phyloP scores from a whole-genome alignment of 1,284 basidiomycete species.

The Volvariella volvacea region DNA sequence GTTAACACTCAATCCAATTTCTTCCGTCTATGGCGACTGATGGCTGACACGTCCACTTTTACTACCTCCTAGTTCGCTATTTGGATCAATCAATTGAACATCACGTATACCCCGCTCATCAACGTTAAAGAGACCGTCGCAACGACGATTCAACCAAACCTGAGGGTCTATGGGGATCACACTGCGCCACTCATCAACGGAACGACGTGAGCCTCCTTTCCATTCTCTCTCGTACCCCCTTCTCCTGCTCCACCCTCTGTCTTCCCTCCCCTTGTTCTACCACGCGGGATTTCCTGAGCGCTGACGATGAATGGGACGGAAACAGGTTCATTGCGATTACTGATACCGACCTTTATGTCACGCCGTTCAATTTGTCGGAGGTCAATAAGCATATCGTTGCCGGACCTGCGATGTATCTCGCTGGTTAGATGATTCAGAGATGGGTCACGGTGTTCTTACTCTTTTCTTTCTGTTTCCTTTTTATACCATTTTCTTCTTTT shows the following conservation, averaged over 20 bases:
- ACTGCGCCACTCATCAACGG: constrained; percentile 37
- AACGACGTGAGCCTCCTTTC: constrained; percentile 32
- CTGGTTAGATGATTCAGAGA: constrained; percentile 34
- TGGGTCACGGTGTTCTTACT: too few relatives aligned
- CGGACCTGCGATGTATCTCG: constrained; percentile 45
- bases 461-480: too few relatives aligned
- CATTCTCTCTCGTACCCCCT: neutral
- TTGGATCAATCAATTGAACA: constrained; percentile 58
- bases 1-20: neutral
- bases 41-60: too few relatives aligned
- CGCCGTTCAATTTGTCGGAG: constrained; percentile 51
- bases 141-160: constrained; percentile 43
- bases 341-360: constrained; percentile 43
- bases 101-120: constrained; percentile 48
- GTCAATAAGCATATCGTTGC: constrained; percentile 54
- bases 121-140: constrained; percentile 38
- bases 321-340: constrained; percentile 46
- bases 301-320: too few relatives aligned
- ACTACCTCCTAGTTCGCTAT: constrained; percentile 23
- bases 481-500: too few relatives aligned
- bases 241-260: too few relatives aligned
- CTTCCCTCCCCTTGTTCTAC: neutral
- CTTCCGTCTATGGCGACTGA: neutral
- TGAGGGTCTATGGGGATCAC: constrained; percentile 32
- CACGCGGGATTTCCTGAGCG: too few relatives aligned